Base-by-base conservation (phyloP, 805 yeast species). In the Nakazawaea pomicola region DNA sequence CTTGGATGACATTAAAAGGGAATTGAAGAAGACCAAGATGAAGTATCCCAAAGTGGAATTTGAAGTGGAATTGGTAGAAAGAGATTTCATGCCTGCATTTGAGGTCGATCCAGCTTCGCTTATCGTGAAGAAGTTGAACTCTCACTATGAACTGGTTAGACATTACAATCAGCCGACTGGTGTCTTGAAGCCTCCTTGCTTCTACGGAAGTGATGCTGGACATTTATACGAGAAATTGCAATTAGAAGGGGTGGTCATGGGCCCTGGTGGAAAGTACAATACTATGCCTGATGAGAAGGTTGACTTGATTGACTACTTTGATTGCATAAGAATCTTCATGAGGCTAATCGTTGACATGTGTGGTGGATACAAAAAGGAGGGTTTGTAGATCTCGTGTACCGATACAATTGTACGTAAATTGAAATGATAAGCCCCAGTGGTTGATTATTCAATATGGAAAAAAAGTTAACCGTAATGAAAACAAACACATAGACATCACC, bases 271-370 rank as follows among this genome's bases (percentile, higher is more conserved):
- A 10, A 52, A 52, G 30, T 51, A 39, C 36, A 52, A 52, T 40
- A 52, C 56, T 6, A 52, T 52, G 56, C 56, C 56, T 2, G 54
- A 52, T 38, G 56, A 52, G 31, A 40, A 46, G 16, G 56, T 52
- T 10, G 56, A 52, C 31, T 45, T 51, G 18, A 38, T 41, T 2
- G 56, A 52, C 34, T 52, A 52, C 36, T 35, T 52, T 28, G 56
- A 52, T 31, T 51, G 55, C 30, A 46, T 50, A n/a, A 45, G 41
- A 20, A 43, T 52, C 10, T 52, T 52, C 36, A 51, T 51, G 56
- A 39, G 47, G 33, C 49, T 51, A 4, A 52, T 52, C 29, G 33
- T 52, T 9, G 46, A 43, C 20, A 46, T 46, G 14, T 52, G 56
- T 36, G 56, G 56, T 9, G 56, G 51, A 5, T 49, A 51, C 36